Conservation (phyloP, 345 rosid genomes). For the Carallia brachiata region DNA sequence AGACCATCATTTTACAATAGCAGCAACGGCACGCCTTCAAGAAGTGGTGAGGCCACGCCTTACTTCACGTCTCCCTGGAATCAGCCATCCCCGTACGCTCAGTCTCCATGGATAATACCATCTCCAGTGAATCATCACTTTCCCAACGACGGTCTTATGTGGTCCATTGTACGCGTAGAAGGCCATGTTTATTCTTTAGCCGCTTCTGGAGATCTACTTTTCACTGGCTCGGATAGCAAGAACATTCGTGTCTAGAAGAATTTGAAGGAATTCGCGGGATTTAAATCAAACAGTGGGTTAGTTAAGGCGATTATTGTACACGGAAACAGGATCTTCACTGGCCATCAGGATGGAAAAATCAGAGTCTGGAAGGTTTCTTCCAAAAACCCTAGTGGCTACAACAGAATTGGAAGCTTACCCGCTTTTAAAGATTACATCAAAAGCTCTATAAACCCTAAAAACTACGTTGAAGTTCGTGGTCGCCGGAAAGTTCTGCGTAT, state of each 20-base stretch:
- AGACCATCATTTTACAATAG: conserved; percentile 12
- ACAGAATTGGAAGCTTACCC: conserved; percentile 42
- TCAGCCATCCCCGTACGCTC: conserved; percentile 52
- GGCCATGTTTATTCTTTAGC: conserved; percentile 74
- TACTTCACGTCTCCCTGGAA: conserved; percentile 52
- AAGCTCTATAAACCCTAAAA: conserved; percentile 43
- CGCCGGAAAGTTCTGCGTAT: conserved; percentile 36
- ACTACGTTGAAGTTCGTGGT: conserved; percentile 45
- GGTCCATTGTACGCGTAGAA: conserved; percentile 59
- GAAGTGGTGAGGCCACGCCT: conserved; percentile 62
- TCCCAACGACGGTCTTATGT: conserved; percentile 40
- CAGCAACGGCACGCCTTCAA: conserved; percentile 38
- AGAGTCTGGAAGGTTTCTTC: conserved; percentile 43
- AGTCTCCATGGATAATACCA: conserved; percentile 64
- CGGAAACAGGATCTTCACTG: conserved; percentile 42
- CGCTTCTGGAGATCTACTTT: conserved; percentile 50
- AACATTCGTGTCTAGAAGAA: conserved; percentile 73
- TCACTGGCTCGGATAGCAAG: conserved; percentile 69
- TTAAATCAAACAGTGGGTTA: conserved; percentile 58
- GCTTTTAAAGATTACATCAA: conserved; percentile 36
- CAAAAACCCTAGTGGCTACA: conserved; percentile 21
- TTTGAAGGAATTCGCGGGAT: conserved; percentile 50
- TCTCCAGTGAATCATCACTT: conserved; percentile 25
- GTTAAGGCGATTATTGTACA: conserved; percentile 46
- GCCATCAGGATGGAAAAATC: conserved; percentile 57